Evolutionary conservation across 495 filamentous ascomycete genomes (phyloP).

Genomic region (Neurospora tetraspora): DNA sequence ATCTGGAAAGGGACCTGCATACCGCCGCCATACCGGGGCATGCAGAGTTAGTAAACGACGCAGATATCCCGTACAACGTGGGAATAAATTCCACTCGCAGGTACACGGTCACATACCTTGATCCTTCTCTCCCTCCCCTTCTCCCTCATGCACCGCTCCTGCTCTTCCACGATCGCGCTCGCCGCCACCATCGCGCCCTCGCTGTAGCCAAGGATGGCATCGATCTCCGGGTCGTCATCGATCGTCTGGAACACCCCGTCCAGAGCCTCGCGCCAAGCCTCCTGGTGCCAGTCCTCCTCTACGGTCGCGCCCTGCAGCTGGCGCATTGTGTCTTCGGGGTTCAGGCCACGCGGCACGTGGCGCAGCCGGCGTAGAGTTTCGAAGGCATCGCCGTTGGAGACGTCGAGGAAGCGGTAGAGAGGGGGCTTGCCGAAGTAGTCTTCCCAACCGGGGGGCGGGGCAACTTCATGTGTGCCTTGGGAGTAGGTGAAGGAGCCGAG

Average conservation of each 20-base stretch:
- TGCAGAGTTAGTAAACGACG: too few relatives aligned
- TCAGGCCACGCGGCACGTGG: constrained; percentile 36
- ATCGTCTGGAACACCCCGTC: constrained; percentile 24
- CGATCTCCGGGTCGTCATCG: constrained; percentile 32
- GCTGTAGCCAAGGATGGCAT: constrained; percentile 42
- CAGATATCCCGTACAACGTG: too few relatives aligned
- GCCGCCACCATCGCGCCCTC: constrained; percentile 45
- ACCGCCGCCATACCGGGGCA: too few relatives aligned
- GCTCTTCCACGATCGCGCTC: constrained; percentile 41
- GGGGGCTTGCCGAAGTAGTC: constrained; percentile 45
- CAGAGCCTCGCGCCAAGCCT: constrained; percentile 21
- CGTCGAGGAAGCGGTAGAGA: constrained; percentile 42
- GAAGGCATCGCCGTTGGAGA: constrained; percentile 31
- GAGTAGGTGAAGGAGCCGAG: constrained; percentile 37
- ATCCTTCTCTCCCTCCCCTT: constrained; percentile 33
- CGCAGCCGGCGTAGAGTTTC: constrained; percentile 40
- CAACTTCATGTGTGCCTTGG: constrained; percentile 34
- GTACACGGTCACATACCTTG: too few relatives aligned
- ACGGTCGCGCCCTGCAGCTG: constrained; percentile 21
- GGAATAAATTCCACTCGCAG: too few relatives aligned
- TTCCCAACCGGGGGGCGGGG: constrained; percentile 37
- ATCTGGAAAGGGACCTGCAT: too few relatives aligned
- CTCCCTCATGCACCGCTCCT: constrained; percentile 19
- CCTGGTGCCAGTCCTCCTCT: constrained; percentile 17
- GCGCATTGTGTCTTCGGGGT: constrained; percentile 41